Conservation (phyloP, 176 grass and related monocot species). For the Rhynchospora pubera region DNA sequence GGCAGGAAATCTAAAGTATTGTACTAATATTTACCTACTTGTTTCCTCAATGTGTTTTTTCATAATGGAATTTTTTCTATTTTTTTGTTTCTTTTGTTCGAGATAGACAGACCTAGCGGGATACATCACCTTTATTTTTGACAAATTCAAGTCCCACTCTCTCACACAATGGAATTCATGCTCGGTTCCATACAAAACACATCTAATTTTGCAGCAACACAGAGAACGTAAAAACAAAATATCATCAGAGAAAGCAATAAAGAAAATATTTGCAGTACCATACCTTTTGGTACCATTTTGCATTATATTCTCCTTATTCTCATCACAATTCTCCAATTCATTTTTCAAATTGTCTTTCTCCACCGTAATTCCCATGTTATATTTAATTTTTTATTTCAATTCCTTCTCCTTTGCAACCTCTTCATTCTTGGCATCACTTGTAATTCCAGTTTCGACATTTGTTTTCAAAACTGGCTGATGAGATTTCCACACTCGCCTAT, state of each 20-base stretch:
- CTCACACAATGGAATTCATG: no score
- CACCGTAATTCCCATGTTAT: background rate
- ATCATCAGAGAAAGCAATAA: background rate
- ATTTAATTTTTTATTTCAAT: background rate
- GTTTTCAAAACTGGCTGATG: background rate
- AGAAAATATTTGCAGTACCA: background rate
- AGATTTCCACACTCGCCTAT: background rate
- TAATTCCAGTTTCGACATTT: background rate
- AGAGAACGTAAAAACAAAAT: background rate
- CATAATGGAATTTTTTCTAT: no score
- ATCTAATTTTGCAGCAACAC: no score
- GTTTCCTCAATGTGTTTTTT: no score
- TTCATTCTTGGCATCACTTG: constrained; percentile 9
- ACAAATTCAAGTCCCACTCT: no score
- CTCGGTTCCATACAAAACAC: no score
- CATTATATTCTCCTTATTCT: constrained; percentile 63
- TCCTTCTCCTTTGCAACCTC: background rate
- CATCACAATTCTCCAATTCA: constrained; percentile 21
- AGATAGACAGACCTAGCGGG: no score
- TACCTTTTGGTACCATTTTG: constrained; percentile 23
- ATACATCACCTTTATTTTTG: no score
- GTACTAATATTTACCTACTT: no score
- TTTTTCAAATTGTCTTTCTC: constrained; percentile 7
- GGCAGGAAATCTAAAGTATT: no score
- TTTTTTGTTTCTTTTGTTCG: no score